Evolutionary conservation across 495 filamentous ascomycete genomes (phyloP).

Genomic region (Penicillium soppii): DNA sequence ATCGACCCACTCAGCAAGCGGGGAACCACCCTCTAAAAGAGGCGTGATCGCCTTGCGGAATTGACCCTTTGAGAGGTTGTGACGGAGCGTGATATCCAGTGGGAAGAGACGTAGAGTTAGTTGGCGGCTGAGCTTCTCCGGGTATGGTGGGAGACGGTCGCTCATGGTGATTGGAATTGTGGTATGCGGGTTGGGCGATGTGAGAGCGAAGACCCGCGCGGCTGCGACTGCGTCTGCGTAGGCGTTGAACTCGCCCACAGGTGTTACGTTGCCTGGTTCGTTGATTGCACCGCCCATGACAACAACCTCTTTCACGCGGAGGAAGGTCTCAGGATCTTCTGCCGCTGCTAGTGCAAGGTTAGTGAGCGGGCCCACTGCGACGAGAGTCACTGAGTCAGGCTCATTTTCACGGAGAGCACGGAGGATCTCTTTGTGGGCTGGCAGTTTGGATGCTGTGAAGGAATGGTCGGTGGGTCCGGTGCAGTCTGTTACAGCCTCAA

Average conservation of each 20-base stretch:
- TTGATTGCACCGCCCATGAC: constrained; percentile 96
- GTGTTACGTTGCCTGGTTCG: constrained; percentile 77
- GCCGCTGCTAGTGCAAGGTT: constrained; percentile 88
- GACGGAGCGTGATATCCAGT: constrained; percentile 81
- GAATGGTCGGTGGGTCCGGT: constrained; percentile 36
- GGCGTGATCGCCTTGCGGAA: constrained; percentile 58
- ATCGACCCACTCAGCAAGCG: constrained; percentile 77
- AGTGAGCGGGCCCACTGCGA: constrained; percentile 86
- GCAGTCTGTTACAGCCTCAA: constrained; percentile 34
- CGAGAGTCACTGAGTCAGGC: constrained; percentile 79
- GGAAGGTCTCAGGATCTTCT: constrained; percentile 80
- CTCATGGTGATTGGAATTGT: constrained; percentile 64
- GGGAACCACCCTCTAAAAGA: constrained; percentile 56
- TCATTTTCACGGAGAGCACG: constrained; percentile 74
- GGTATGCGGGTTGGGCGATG: constrained; percentile 67
- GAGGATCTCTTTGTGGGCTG: constrained; percentile 83
- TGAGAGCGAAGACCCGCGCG: constrained; percentile 85
- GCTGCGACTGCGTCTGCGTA: constrained; percentile 81
- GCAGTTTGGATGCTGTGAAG: constrained; percentile 70
- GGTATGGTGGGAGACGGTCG: constrained; percentile 60
- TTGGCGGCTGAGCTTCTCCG: constrained; percentile 57
- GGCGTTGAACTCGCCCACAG: constrained; percentile 80
- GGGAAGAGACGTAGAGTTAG: constrained; percentile 82
- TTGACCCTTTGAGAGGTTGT: constrained; percentile 60
- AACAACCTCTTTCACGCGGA: constrained; percentile 83